These are phyloP conservation scores for Pythium volutum DNA, from an alignment of 352 stramenopile species.

Conservation along the genomic window DNA sequence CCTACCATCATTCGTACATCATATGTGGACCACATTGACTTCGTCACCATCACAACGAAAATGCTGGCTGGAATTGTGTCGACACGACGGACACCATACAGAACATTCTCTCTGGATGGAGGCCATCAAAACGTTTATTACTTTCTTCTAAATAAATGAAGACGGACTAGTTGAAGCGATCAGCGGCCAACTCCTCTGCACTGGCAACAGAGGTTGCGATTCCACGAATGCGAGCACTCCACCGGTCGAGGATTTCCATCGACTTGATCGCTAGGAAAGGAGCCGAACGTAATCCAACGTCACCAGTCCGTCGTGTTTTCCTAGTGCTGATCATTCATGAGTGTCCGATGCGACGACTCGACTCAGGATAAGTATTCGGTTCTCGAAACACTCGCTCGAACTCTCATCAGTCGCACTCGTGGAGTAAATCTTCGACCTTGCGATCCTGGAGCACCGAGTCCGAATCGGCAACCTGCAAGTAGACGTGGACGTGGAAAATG, in stretches of 20 bases:
- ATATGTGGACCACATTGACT: conserved; percentile 3
- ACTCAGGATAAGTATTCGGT: conserved; percentile 16
- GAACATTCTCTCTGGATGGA: conserved; percentile 4
- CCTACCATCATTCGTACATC: background rate
- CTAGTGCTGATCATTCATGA: background rate
- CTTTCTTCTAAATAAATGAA: background rate
- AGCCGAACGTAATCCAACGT: background rate
- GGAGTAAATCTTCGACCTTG: conserved; percentile 62
- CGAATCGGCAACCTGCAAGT: conserved; percentile 66
- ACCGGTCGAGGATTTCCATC: background rate
- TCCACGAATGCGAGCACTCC: background rate
- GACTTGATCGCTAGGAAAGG: background rate
- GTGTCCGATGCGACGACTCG: too few relatives aligned
- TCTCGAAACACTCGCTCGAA: background rate
- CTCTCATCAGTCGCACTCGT: conserved; percentile 55
- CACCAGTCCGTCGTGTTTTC: background rate
- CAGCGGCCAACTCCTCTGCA: background rate
- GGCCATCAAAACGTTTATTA: background rate
- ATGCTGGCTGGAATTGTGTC: background rate
- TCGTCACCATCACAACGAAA: background rate
- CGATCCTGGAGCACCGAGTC: conserved; percentile 57
- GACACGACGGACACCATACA: conserved; percentile 1
- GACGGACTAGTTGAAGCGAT: background rate
- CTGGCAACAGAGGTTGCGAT: background rate
- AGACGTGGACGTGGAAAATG: conserved; percentile 90